phyloP scores from a whole-genome alignment of 2,329 filamentous ascomycete genomes.

The Pyricularia pennisetigena region DNA sequence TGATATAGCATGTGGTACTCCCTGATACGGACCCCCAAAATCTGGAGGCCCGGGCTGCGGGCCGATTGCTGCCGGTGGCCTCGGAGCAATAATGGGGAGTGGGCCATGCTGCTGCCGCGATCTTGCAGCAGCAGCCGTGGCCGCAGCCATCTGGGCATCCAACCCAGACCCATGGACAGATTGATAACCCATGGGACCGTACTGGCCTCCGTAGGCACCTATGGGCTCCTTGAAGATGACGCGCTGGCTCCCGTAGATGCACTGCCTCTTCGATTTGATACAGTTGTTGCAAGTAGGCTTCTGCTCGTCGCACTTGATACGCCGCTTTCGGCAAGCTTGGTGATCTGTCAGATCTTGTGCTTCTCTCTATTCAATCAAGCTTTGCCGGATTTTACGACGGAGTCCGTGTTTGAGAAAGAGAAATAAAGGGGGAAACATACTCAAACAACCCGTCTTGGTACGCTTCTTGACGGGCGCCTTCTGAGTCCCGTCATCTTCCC shows the following conservation, averaged over 20 bases:
- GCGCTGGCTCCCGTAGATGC: conserved; percentile 75
- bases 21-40: neutral
- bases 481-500: conserved; percentile 32
- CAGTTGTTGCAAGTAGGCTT: conserved; percentile 75
- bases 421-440: conserved; percentile 29
- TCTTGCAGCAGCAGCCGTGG: conserved; percentile 17
- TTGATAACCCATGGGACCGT: conserved; percentile 34
- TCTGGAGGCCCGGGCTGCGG: neutral
- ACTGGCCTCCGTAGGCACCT: conserved; percentile 43
- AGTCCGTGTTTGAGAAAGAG: conserved; percentile 3
- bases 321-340: conserved; percentile 78
- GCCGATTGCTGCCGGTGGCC: conserved; percentile 29
- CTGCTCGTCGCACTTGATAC: conserved; percentile 95
- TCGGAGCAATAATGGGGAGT: conserved; percentile 40
- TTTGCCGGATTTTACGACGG: neutral
- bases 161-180: conserved; percentile 33
- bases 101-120: conserved; percentile 24
- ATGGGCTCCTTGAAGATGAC: conserved; percentile 71
- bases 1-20: neutral
- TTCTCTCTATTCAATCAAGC: neutral
- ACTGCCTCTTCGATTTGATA: conserved; percentile 74
- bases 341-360: neutral
- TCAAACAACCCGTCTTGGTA: conserved; percentile 89
- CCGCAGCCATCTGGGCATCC: conserved; percentile 29
- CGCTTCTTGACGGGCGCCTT: conserved; percentile 50